phyloP scores from a whole-genome alignment of 2,329 filamentous ascomycete genomes.

The Beauveria bassiana region DNA sequence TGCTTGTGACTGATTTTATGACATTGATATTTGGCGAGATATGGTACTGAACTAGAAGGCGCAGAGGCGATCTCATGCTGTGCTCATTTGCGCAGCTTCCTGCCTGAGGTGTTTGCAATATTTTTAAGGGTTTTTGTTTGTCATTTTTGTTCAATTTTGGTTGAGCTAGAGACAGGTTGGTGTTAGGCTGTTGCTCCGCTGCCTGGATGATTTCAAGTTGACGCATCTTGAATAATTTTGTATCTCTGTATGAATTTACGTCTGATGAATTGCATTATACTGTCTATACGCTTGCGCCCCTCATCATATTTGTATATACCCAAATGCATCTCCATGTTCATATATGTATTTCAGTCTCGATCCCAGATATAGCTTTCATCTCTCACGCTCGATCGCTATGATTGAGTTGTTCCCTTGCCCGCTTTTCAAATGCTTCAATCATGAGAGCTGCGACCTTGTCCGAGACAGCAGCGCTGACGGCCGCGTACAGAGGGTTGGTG shows the following conservation, averaged over 20 bases:
- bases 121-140: constrained; percentile 7
- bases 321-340: background rate
- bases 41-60: constrained; percentile 5
- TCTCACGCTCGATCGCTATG: background rate
- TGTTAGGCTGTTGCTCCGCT: background rate
- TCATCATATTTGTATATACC: background rate
- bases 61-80: constrained; percentile 6
- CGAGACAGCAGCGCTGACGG: constrained; percentile 72
- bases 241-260: background rate
- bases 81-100: background rate
- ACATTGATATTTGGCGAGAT: background rate
- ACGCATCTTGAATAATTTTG: background rate
- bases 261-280: background rate
- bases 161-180: constrained; percentile 12
- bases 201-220: background rate
- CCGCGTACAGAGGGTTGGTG: constrained; percentile 77
- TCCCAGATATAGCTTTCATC: background rate
- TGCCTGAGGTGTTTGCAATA: background rate
- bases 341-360: background rate
- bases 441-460: constrained; percentile 79
- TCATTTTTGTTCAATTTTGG: background rate
- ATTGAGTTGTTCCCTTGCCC: constrained; percentile 47
- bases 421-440: constrained; percentile 87
- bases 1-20: background rate
- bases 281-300: background rate